Percentiles rank a stretch among this genome's conserved stretches.
Evolutionary conservation across 139 green algal species (phyloP).

Genomic region (Chlamydomonas sphaeroides): DNA sequence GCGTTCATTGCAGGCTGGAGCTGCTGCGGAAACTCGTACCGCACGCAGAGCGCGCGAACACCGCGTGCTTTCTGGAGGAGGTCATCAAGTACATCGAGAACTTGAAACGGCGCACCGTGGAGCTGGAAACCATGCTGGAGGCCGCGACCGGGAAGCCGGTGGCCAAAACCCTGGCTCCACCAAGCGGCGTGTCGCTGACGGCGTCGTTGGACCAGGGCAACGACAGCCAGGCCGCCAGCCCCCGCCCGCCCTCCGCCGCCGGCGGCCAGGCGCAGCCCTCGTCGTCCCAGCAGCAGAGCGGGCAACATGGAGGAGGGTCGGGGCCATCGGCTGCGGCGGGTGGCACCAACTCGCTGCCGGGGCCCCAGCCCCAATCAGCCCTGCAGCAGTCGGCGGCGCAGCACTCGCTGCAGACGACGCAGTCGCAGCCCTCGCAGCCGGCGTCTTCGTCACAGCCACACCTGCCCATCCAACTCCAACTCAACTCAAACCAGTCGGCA

Average conservation of each 20-base stretch:
- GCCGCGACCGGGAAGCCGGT: background rate
- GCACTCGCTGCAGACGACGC: background rate
- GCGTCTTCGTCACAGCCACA: no score
- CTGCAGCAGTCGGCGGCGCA: constrained; percentile 27
- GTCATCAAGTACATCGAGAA: constrained; percentile 79
- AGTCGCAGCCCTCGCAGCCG: background rate
- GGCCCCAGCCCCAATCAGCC: no score
- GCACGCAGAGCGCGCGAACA: constrained; percentile 87
- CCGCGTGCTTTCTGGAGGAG: constrained; percentile 83
- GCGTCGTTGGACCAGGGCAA: background rate
- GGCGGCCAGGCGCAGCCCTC: background rate
- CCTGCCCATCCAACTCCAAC: no score
- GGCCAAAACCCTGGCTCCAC: background rate
- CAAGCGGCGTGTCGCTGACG: background rate
- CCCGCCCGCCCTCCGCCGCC: background rate
- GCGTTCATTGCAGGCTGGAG: constrained; percentile 72
- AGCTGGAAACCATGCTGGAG: constrained; percentile 48
- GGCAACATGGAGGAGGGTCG: no score
- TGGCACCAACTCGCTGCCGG: no score
- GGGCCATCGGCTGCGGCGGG: no score
- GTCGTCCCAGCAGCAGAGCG: constrained; percentile 5
- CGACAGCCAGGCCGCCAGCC: background rate
- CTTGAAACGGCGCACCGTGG: constrained; percentile 54
- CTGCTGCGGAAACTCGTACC: constrained; percentile 78
- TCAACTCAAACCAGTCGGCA: no score